Percentiles rank a stretch among this genome's conserved stretches.
phyloP scores from a whole-genome alignment of 2,329 filamentous ascomycete species.

The Leptoxyphium fumago region DNA sequence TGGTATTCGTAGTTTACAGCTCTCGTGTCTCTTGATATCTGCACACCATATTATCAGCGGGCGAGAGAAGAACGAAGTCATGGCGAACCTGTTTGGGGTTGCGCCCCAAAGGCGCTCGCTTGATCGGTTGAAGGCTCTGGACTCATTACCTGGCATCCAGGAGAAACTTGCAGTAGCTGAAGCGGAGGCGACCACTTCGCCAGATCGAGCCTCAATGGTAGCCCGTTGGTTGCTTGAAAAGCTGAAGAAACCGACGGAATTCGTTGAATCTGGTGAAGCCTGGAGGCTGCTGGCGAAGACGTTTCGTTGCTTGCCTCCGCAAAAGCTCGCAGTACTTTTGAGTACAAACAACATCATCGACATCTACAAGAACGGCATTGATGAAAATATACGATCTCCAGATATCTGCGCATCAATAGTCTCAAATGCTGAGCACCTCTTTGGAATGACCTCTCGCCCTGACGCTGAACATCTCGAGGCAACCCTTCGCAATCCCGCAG shows the following conservation, averaged over 20 bases:
- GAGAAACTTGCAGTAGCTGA: constrained; percentile 14
- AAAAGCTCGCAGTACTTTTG: constrained; percentile 40
- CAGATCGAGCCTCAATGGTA: constrained; percentile 41
- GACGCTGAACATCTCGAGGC: constrained; percentile 11
- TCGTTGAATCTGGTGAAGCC: background rate
- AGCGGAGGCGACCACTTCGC: constrained; percentile 15
- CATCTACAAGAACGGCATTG: background rate
- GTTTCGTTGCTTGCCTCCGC: constrained; percentile 50
- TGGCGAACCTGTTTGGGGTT: background rate
- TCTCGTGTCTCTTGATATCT: too few species aligned
- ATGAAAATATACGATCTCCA: background rate
- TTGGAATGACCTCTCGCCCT: background rate
- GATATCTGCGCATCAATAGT: background rate
- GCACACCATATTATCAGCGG: too few species aligned
- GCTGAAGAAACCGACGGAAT: constrained; percentile 26
- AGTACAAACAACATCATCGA: background rate
- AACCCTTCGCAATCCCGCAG: constrained; percentile 8
- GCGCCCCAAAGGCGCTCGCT: constrained; percentile 23
- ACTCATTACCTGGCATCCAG: constrained; percentile 10
- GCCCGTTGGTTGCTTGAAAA: constrained; percentile 52
- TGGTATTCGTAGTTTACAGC: too few species aligned
- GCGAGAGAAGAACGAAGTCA: background rate
- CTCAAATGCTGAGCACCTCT: background rate
- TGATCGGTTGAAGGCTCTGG: constrained; percentile 26
- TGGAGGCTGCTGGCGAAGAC: constrained; percentile 14